phyloP scores from a whole-genome alignment of 2,329 filamentous ascomycete species.

The Fusarium globosum region DNA sequence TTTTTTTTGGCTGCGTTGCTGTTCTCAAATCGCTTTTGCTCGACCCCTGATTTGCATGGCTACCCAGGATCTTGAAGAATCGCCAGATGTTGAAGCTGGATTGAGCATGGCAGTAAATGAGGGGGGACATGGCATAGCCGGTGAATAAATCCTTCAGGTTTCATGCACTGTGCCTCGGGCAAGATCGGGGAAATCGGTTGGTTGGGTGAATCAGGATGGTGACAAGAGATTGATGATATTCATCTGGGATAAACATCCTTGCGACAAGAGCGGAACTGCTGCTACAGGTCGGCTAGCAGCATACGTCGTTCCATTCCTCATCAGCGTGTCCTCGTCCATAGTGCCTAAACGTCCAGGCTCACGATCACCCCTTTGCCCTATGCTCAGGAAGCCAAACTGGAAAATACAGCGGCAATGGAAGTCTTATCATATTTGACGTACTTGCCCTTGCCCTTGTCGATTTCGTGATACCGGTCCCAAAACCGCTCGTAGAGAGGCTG shows the following conservation, averaged over 20 bases:
- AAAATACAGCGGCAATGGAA: conserved; percentile 75
- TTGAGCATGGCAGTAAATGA: not conserved
- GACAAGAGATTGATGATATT: not conserved
- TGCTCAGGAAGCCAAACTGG: conserved; percentile 56
- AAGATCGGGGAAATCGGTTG: not conserved
- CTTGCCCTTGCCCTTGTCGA: conserved; percentile 97
- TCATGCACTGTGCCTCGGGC: not conserved
- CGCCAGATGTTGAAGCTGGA: not conserved
- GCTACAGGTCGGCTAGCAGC: not conserved
- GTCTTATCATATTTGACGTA: conserved; percentile 97
- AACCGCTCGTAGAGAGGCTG: conserved; percentile 95
- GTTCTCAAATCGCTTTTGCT: not conserved
- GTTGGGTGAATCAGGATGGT: not conserved
- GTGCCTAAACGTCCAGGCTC: not conserved
- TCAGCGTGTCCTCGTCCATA: not conserved
- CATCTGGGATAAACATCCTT: not conserved
- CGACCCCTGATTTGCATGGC: not conserved
- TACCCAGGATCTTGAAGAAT: not conserved
- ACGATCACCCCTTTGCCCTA: not conserved
- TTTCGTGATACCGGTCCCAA: conserved; percentile 96
- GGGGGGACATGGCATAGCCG: not conserved
- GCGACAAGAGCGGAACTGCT: not conserved
- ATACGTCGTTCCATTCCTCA: not conserved
- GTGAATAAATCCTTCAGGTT: conserved; percentile 13
- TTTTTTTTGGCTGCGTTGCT: not conserved